Percentiles rank a stretch among this genome's conserved stretches.
Evolutionary conservation across 2,329 filamentous ascomycete genomes (phyloP).

Genomic region (Diaporthe sp.): DNA sequence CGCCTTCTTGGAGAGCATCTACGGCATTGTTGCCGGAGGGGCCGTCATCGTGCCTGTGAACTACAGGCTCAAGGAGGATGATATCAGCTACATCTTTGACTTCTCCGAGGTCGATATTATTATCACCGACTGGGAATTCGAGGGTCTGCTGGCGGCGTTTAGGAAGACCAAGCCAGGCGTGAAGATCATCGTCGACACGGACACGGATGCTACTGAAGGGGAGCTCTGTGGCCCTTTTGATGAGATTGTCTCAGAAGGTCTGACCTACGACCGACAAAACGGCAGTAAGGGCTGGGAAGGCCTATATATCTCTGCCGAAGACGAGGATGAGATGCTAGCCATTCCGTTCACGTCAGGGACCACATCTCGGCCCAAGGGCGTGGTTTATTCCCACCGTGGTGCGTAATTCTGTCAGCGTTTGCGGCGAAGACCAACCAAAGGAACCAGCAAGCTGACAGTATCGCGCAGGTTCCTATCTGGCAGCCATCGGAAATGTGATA

Average conservation of each 20-base stretch:
- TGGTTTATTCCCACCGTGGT: slow-evolving; percentile 91
- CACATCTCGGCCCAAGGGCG: slow-evolving; percentile 91
- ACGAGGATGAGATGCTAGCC: slow-evolving; percentile 87
- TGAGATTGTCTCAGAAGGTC: slow-evolving; percentile 84
- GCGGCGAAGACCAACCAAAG: neutral
- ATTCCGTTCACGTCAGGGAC: slow-evolving; percentile 96
- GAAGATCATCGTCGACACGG: slow-evolving; percentile 82
- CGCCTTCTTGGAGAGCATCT: slow-evolving; percentile 92
- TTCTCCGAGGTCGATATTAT: slow-evolving; percentile 90
- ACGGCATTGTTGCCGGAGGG: slow-evolving; percentile 86
- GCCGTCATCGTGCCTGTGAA: slow-evolving; percentile 80
- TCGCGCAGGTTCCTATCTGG: slow-evolving; percentile 63
- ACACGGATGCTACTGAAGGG: slow-evolving; percentile 83
- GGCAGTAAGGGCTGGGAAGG: slow-evolving; percentile 82
- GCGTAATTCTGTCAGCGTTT: slow-evolving; percentile 67
- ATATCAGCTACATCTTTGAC: slow-evolving; percentile 91
- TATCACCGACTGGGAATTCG: slow-evolving; percentile 87
- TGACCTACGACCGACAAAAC: slow-evolving; percentile 77
- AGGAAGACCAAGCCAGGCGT: slow-evolving; percentile 72
- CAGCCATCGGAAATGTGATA: slow-evolving; percentile 86
- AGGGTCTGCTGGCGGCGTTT: slow-evolving; percentile 78
- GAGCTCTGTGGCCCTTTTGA: slow-evolving; percentile 85
- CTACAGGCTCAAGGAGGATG: slow-evolving; percentile 80
- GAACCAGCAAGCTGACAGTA: neutral
- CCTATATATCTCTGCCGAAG: slow-evolving; percentile 76